A percentile compares a stretch with the other conserved stretches of the same genome.
These are phyloP conservation scores for Myxozyma nipponensis DNA, from an alignment of 805 yeast genomes.

Conservation along the genomic window DNA sequence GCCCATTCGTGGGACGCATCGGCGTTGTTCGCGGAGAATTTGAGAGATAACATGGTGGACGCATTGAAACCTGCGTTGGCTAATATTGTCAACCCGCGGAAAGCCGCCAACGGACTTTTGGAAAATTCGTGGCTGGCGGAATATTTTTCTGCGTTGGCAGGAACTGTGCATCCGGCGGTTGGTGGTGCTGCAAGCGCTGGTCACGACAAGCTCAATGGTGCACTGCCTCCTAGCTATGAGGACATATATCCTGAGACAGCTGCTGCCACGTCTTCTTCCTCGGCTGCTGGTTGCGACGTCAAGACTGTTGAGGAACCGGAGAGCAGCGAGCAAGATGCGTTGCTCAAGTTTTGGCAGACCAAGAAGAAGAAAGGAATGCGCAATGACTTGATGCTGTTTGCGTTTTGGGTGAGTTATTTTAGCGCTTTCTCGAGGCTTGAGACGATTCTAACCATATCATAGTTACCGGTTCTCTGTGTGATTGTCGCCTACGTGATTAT, in stretches of 20 bases:
- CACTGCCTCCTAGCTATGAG: slow-evolving; percentile 25
- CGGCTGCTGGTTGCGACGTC: slow-evolving; percentile 9
- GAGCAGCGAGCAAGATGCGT: slow-evolving; percentile 15
- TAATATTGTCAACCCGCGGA: slow-evolving; percentile 13
- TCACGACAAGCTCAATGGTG: background rate
- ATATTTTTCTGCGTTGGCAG: slow-evolving; percentile 7
- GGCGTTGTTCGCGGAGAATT: slow-evolving; percentile 6
- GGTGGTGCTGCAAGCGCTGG: background rate
- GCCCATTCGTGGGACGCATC: slow-evolving; percentile 23
- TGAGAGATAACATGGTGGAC: slow-evolving; percentile 14
- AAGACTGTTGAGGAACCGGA: slow-evolving; percentile 22
- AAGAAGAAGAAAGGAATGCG: slow-evolving; percentile 27
- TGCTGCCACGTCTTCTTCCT: background rate
- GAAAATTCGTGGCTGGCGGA: slow-evolving; percentile 24
- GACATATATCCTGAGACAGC: slow-evolving; percentile 24
- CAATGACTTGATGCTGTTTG: slow-evolving; percentile 31
- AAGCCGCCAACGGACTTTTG: slow-evolving; percentile 16
- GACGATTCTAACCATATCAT: background rate
- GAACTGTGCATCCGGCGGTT: background rate
- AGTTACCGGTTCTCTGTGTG: slow-evolving; percentile 25
- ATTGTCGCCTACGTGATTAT: slow-evolving; percentile 17
- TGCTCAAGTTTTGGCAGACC: slow-evolving; percentile 23
- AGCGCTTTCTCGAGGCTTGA: background rate
- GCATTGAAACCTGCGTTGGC: slow-evolving; percentile 24
- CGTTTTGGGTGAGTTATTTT: slow-evolving; percentile 29